Base-by-base conservation (phyloP, 768 basidiomycete genomes). In the Phanerochaete sordida region DNA sequence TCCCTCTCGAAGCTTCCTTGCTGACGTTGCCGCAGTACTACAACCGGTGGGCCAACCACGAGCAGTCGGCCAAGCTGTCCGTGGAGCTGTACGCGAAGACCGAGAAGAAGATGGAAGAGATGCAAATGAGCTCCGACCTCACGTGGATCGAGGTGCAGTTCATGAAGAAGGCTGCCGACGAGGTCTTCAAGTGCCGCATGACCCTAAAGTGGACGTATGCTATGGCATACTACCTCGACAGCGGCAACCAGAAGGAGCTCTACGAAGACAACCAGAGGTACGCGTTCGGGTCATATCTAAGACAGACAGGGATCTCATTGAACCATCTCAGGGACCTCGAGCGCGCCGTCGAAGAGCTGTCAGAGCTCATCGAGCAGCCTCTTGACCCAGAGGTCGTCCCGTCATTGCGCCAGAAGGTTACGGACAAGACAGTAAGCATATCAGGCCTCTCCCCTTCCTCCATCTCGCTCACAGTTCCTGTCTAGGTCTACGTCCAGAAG, bases 91-190 rank as follows among this genome's bases (percentile, higher is more conserved):
- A 95, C 73, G 82, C 82, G 58, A 95, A 95, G 79, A 98, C 96
- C 13, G 95, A 99, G 82, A 95, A 96, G 84, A 98, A 98, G 86
- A 99, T 99, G 97, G 95, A 98, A 74, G 94, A 97, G 75, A 96
- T 98, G 90, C 97, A 98, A 78, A 83, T 94, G 63, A 88, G 87
- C 12, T 94, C 93, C 1, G 82, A 86, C 57, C 76, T 99, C 39
- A 95, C 94, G 1, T 99, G 97, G 97, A 99, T 99, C 65, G 95
- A 99, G 75, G 95, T 88, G 30, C 96, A 98, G 75, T 99, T 99
- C 75, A 95, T 97, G 83, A 95, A 94, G 80, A 95, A 95, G 74
- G 97, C 97, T 0, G 95, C 98, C 3, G 97, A 98, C 69, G 89
- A 90, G 72, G 84, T 92, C 39, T 84, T 89, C 66, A 88, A 88